A percentile compares a stretch with the other conserved stretches of the same genome.
Conservation (phyloP, 805 yeast species). For the Candida chauliodis region DNA sequence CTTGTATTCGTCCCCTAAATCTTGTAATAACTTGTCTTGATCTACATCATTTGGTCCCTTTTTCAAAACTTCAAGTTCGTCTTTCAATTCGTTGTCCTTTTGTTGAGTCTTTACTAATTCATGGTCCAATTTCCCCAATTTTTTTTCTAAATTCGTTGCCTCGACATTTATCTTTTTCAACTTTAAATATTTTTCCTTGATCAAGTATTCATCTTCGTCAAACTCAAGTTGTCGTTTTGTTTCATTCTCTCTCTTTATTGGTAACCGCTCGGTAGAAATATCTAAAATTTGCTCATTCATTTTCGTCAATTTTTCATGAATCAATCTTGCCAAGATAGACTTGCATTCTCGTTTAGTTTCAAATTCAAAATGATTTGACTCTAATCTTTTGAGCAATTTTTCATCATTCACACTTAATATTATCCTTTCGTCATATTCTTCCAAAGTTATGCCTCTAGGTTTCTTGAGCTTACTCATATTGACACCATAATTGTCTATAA, state of each 20-base stretch:
- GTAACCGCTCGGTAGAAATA: constrained; percentile 15
- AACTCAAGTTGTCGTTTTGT: constrained; percentile 27
- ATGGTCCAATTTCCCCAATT: constrained; percentile 26
- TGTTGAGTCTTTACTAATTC: constrained; percentile 22
- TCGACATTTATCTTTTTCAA: constrained; percentile 34
- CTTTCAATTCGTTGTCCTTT: constrained; percentile 13
- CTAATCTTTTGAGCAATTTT: constrained; percentile 19
- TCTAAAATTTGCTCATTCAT: constrained; percentile 15
- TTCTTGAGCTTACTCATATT: constrained; percentile 15
- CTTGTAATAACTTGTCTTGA: constrained; percentile 20
- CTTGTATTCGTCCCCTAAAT: constrained; percentile 24
- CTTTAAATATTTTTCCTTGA: constrained; percentile 29
- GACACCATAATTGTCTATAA: constrained; percentile 24
- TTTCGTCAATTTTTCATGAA: constrained; percentile 20
- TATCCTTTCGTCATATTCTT: constrained; percentile 18
- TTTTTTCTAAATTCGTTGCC: constrained; percentile 29
- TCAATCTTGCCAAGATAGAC: constrained; percentile 23
- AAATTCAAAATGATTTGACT: constrained; percentile 16
- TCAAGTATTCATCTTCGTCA: constrained; percentile 31
- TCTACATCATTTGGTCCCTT: constrained; percentile 9
- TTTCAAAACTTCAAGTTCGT: constrained; percentile 13
- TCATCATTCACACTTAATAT: constrained; percentile 19
- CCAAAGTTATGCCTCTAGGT: constrained; percentile 12
- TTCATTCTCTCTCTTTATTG: constrained; percentile 22
- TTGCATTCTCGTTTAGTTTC: constrained; percentile 12